Evolutionary conservation across 768 basidiomycete species (phyloP), one percentile per base, ranked within the genome.

Genomic region (Neoboletus magnificus): DNA sequence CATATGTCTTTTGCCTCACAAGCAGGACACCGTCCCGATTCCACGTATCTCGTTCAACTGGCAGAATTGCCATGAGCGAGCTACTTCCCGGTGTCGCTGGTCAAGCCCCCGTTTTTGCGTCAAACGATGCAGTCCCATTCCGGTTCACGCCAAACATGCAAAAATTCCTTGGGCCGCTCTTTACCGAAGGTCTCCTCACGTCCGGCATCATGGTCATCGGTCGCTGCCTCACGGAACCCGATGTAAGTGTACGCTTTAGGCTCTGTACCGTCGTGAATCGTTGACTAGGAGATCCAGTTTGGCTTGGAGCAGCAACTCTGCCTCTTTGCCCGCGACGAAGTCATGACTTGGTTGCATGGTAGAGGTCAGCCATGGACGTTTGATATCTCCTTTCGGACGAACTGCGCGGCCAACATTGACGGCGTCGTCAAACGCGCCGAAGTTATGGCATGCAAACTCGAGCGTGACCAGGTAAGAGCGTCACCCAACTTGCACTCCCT

Each of bases 101-200:
- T 54, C 72, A 71, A 77, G 55, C 86, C 79, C 68, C 84, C 2
- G 71, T 89, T 41, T 89, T 93, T 66, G 81, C 82, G 15, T 89
- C 90, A 18, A 85, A 77, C 61, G 97, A 99, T 63, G 79, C 86
- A 3, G 93, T 98, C 5, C 97, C 97, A 1, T 99, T 99, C 89
- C 87, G 97, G 36, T 84, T 96, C 60, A 98, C 97, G 5, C 94
- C 94, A 4, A 98, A 97, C 72, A 83, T 99, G 77, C 97, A 99
- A 72, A 80, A 82, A 59, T 95, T 99, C 76, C 74, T 98, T 36
- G 93, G 92, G 1, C 88, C 90, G 2, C 82, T 92, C 51, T 87
- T 91, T 40, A 90, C 86, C 1, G 97, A 99, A 70, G 97, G 96
- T 9, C 74, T 97, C 36, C 75, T 99, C 40, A 85, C 91, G 0